Evolutionary conservation across 441 rosid species (phyloP).

Genomic region (Cnidoscolus chayamansa): DNA sequence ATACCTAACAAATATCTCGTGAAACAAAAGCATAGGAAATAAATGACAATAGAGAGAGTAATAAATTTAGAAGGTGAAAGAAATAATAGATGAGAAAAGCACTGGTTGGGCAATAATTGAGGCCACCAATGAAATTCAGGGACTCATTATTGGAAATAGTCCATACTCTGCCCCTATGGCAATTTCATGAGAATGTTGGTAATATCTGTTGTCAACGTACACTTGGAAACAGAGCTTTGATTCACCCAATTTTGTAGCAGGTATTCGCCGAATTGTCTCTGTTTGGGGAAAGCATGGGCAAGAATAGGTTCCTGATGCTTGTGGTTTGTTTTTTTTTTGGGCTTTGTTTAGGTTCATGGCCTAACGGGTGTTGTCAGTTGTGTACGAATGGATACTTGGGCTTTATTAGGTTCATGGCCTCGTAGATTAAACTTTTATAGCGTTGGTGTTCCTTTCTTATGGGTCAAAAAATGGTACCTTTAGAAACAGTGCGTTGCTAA

Average conservation of each 20-base stretch:
- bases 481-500: not conserved
- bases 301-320: no score
- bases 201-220: not conserved
- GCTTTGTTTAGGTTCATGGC: no score
- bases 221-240: not conserved
- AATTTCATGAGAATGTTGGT: not conserved
- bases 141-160: not conserved
- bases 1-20: no score
- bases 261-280: no score
- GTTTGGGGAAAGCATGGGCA: no score
- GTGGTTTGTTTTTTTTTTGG: no score
- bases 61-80: conserved; percentile 14
- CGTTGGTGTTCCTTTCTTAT: not conserved
- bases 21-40: no score
- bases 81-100: not conserved
- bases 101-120: conserved; percentile 9
- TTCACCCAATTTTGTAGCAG: not conserved
- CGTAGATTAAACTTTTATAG: no score
- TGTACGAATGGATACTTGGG: no score
- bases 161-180: not conserved
- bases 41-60: not conserved
- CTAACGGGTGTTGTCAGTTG: no score
- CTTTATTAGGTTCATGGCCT: no score
- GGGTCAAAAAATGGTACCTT: not conserved
- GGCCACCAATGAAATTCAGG: conserved; percentile 4